Evolutionary conservation across 202 grass and related monocot genomes (phyloP).

Genomic region (Saccharum hybrid): DNA sequence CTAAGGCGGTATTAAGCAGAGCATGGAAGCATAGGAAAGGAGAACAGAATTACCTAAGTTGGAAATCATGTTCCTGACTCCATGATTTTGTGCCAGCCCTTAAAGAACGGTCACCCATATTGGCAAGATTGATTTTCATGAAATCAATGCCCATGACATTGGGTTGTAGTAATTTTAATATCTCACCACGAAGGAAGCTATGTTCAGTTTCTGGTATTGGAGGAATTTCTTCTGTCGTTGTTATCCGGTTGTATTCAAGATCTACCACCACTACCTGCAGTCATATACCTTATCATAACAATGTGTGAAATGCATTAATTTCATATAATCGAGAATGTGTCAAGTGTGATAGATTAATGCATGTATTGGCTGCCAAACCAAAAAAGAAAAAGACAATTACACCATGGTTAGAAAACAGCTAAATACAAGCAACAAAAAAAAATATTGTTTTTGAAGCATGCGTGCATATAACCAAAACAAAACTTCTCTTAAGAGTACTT

Average conservation of each 20-base stretch:
- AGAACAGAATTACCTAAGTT: slow-evolving; percentile 75
- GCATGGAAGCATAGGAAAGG: slow-evolving; percentile 18
- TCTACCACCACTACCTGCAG: slow-evolving; percentile 98
- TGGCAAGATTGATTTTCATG: slow-evolving; percentile 93
- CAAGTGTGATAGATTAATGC: slow-evolving; percentile 17
- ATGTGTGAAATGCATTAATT: not conserved
- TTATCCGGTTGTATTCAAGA: slow-evolving; percentile 96
- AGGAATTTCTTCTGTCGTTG: slow-evolving; percentile 91
- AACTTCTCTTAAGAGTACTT: slow-evolving; percentile 14
- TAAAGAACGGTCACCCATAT: slow-evolving; percentile 73
- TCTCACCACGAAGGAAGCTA: slow-evolving; percentile 89
- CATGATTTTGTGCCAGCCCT: slow-evolving; percentile 73
- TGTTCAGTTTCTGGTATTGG: slow-evolving; percentile 83
- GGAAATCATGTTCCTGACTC: slow-evolving; percentile 93
- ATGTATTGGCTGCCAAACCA: slow-evolving; percentile 13
- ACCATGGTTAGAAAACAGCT: slow-evolving; percentile 37
- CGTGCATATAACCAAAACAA: slow-evolving; percentile 4
- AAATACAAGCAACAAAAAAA: slow-evolving; percentile 17
- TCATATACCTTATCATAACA: slow-evolving; percentile 37
- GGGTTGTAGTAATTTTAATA: slow-evolving; percentile 91
- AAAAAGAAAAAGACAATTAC: not conserved
- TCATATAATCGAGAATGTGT: slow-evolving; percentile 13
- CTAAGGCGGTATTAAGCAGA: slow-evolving; percentile 22
- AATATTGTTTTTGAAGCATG: not conserved
- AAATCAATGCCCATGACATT: slow-evolving; percentile 96